Evolutionary conservation across 352 stramenopile species (phyloP).

Genomic region (Phytophthora nicotianae): DNA sequence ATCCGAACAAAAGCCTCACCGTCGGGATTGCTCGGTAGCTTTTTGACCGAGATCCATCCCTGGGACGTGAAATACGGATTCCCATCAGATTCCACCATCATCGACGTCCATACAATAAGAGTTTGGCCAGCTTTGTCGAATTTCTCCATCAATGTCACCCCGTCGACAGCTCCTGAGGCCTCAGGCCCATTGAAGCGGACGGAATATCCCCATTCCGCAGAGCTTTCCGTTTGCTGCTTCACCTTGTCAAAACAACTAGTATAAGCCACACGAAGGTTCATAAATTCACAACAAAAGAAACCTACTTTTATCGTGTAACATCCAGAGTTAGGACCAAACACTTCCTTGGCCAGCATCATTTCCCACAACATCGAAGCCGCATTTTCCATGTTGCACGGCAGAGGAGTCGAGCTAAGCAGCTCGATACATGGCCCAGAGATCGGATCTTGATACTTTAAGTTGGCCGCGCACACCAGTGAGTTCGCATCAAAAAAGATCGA

Average conservation of each 20-base stretch:
- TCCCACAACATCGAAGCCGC: constrained; percentile 18
- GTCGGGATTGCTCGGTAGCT: constrained; percentile 1
- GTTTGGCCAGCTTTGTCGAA: constrained; percentile 4
- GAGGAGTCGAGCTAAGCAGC: constrained; percentile 14
- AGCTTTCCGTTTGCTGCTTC: constrained; percentile 10
- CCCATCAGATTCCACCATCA: constrained; percentile 15
- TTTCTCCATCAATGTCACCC: constrained; percentile 26
- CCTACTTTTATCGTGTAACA: constrained; percentile 24
- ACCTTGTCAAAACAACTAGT: too few relatives aligned
- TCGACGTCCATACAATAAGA: constrained; percentile 25
- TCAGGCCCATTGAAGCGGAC: constrained; percentile 3
- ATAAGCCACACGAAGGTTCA: too few relatives aligned
- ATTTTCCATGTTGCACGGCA: constrained; percentile 4
- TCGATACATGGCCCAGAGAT: constrained; percentile 21
- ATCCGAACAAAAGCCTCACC: constrained; percentile 13
- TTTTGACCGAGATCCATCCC: constrained; percentile 16
- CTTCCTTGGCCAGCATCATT: constrained; percentile 22
- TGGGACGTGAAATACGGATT: constrained; percentile 17
- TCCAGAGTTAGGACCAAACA: constrained; percentile 16
- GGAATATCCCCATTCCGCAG: constrained; percentile 18
- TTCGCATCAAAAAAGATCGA: background rate
- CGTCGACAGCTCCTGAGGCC: constrained; percentile 3
- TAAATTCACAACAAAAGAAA: background rate
- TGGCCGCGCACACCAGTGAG: background rate
- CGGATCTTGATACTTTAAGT: constrained; percentile 14